These are phyloP conservation scores for Rhizopogon roseolus DNA, from an alignment of 768 basidiomycete genomes.

Conservation along the genomic window DNA sequence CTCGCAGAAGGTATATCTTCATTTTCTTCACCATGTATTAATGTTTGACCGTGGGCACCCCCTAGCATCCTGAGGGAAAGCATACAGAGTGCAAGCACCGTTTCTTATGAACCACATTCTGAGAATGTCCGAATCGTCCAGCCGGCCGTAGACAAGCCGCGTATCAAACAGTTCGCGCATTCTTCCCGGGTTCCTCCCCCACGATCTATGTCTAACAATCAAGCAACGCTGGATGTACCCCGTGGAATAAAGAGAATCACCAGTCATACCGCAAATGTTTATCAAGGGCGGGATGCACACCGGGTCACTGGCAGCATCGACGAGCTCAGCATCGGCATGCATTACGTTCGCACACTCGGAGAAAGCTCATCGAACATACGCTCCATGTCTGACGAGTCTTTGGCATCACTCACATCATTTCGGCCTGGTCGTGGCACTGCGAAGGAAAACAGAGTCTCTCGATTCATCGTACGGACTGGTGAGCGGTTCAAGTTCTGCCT, in stretches of 20 bases:
- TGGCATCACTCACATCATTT: slow-evolving; percentile 54
- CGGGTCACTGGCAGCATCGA: slow-evolving; percentile 40
- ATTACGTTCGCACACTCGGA: slow-evolving; percentile 67
- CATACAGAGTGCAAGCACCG: slow-evolving; percentile 35
- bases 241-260: slow-evolving; percentile 37
- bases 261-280: slow-evolving; percentile 65
- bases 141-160: slow-evolving; percentile 38
- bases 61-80: slow-evolving; percentile 48
- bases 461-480: slow-evolving; percentile 50
- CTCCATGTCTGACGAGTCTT: slow-evolving; percentile 40
- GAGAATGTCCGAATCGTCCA: slow-evolving; percentile 16
- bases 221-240: slow-evolving; percentile 15
- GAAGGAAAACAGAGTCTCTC: slow-evolving; percentile 20
- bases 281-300: slow-evolving; percentile 29
- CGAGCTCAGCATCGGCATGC: slow-evolving; percentile 64
- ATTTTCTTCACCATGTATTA: slow-evolving; percentile 26
- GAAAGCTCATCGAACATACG: slow-evolving; percentile 35
- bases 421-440: slow-evolving; percentile 30
- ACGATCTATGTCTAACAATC: slow-evolving; percentile 32
- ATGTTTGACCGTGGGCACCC: slow-evolving; percentile 30
- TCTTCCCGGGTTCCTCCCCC: slow-evolving; percentile 64
- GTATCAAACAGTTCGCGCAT: slow-evolving; percentile 43
- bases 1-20: slow-evolving; percentile 24
- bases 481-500: slow-evolving; percentile 59
- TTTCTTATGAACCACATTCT: slow-evolving; percentile 32